phyloP scores from a whole-genome alignment of 2,329 filamentous ascomycete species.

The Alternaria viburni region DNA sequence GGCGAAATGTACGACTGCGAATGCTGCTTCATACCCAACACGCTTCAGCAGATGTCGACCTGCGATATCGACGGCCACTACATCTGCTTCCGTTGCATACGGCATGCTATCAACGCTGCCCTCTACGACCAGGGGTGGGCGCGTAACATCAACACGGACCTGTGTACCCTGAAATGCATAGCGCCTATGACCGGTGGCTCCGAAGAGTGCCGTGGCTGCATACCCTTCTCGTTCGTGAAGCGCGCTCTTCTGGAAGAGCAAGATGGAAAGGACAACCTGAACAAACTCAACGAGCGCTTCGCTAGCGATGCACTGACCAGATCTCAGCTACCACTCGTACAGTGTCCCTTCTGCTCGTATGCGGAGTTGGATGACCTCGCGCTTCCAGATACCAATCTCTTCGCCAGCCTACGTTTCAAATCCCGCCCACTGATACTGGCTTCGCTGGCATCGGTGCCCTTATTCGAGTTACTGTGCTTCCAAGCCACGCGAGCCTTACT shows the following conservation, averaged over 20 bases:
- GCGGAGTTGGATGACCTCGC: slow-evolving; percentile 75
- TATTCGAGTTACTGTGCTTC: slow-evolving; percentile 42
- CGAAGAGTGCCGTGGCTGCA: slow-evolving; percentile 71
- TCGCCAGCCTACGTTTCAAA: slow-evolving; percentile 32
- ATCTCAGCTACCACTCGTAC: slow-evolving; percentile 75
- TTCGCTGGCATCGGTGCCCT: slow-evolving; percentile 34
- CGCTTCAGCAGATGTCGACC: slow-evolving; percentile 77
- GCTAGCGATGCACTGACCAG: slow-evolving; percentile 77
- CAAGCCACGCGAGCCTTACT: slow-evolving; percentile 59
- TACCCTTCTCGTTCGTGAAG: slow-evolving; percentile 72
- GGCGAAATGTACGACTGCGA: slow-evolving; percentile 70
- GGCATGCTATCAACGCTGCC: slow-evolving; percentile 81
- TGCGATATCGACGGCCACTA: slow-evolving; percentile 74
- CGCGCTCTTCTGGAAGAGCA: slow-evolving; percentile 74
- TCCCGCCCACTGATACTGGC: slow-evolving; percentile 40
- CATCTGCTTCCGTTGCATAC: slow-evolving; percentile 82
- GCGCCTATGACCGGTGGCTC: slow-evolving; percentile 66
- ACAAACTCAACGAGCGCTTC: slow-evolving; percentile 78
- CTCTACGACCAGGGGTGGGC: slow-evolving; percentile 93
- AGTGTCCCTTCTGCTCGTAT: slow-evolving; percentile 90
- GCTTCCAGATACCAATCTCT: slow-evolving; percentile 31
- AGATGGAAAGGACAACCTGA: slow-evolving; percentile 73
- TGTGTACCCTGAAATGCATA: slow-evolving; percentile 81
- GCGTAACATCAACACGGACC: slow-evolving; percentile 74
- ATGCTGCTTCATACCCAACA: slow-evolving; percentile 75